These are phyloP conservation scores for Rhodotorula diobovata DNA, from an alignment of 768 basidiomycete species.

Conservation along the genomic window DNA sequence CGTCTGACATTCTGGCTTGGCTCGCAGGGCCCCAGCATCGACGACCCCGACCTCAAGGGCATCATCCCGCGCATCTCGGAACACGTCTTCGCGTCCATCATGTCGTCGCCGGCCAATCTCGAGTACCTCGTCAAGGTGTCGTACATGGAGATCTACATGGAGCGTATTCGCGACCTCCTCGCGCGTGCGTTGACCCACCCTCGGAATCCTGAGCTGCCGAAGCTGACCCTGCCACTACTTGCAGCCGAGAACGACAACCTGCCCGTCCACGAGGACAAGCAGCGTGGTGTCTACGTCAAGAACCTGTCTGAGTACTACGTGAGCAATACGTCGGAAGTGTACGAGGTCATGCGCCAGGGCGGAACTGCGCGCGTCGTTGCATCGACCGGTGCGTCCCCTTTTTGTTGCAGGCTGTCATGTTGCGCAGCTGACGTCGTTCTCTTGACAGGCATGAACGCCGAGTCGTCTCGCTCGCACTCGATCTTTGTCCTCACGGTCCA, in stretches of 20 bases:
- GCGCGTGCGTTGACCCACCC: conserved; percentile 62
- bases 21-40: conserved; percentile 88
- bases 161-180: conserved; percentile 88
- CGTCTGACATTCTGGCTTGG: background rate
- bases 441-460: conserved; percentile 91
- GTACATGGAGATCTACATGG: conserved; percentile 99
- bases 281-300: conserved; percentile 95
- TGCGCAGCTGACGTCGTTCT: background rate
- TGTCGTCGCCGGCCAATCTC: conserved; percentile 86
- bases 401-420: conserved; percentile 20
- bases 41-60: conserved; percentile 84
- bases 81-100: conserved; percentile 97
- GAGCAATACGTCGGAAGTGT: conserved; percentile 87
- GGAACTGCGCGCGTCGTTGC: conserved; percentile 85
- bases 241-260: conserved; percentile 94
- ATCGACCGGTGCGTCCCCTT: conserved; percentile 68
- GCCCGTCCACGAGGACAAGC: conserved; percentile 97
- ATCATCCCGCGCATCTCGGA: conserved; percentile 98
- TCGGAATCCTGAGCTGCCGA: rapidly evolving
- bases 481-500: conserved; percentile 98
- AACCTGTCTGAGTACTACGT: conserved; percentile 97
- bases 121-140: conserved; percentile 99
- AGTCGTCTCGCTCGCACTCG: conserved; percentile 96
- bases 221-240: background rate
- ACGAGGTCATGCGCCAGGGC: conserved; percentile 98